Base-by-base conservation (phyloP, 2,329 filamentous ascomycete species). In the Madurella fahalii region DNA sequence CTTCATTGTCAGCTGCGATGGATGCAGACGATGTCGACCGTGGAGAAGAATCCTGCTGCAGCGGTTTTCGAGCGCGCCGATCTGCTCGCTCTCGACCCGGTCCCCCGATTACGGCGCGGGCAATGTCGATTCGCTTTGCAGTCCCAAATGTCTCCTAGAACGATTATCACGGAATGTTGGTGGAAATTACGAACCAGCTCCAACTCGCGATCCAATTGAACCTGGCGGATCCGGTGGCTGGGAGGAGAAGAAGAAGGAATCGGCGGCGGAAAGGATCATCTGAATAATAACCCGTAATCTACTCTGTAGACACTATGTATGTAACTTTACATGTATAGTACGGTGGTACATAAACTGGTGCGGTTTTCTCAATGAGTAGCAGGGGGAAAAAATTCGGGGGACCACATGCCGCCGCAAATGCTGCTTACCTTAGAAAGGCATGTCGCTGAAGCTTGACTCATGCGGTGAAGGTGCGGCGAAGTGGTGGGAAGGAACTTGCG, bases 1-100 rank as follows among this genome's bases (percentile, higher is more conserved):
- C 61, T 66, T 65, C 61, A 59, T 68, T 52, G 53, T 50, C 42
- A 39, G 32, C 9, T 25, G 40, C 44, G 40, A 44, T 17, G 44
- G 44, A 37, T 37, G 31, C n/a, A 30, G n/a, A 37, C 32, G 25
- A 47, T 37, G 25, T 31, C 44, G 30, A 20, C 31, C 18, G 30
- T 30, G 30, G 31, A 17, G 16, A 16, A 25, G 25, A 25, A 7
- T 25, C 25, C 25, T 25, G 25, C 25, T 25, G 25, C 25, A 7
- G 25, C 7, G 25, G 15, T 37, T 17, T 37, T 9, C 11, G 11
- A 15, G 34, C 34, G 34, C 34, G 34, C 34, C 9, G 34, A 37
- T 15, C 34, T 37, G 34, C 34, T 11, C 34, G 11, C 34, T 15
- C 13, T 37, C 34, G 34, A 37, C 9, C 34, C 34, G 34, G 34